phyloP scores from a whole-genome alignment of 208 protist species.

The Borovskyia barvae region DNA sequence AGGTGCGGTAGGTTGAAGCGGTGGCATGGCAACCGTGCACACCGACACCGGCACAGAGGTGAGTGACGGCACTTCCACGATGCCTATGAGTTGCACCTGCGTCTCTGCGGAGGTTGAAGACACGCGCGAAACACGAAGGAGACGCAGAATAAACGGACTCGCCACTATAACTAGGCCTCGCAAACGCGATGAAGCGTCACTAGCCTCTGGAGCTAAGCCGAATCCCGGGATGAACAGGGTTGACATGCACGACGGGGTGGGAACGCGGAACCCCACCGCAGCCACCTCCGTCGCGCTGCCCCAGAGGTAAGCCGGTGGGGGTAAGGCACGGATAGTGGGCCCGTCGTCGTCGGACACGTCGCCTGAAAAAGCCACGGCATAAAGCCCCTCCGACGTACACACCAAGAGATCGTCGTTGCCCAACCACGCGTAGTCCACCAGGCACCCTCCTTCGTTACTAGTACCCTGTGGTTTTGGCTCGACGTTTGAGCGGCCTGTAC shows the following conservation, averaged over 20 bases:
- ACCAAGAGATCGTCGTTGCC: constrained; percentile 55
- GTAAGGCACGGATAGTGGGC: constrained; percentile 21
- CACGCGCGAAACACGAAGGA: constrained; percentile 27
- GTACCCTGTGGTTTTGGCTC: too few species aligned
- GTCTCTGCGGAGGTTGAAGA: not conserved
- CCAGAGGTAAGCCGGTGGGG: constrained; percentile 27
- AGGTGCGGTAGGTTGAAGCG: not conserved
- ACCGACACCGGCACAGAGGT: constrained; percentile 37
- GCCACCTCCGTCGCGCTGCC: constrained; percentile 1
- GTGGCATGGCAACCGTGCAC: constrained; percentile 20
- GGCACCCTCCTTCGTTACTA: too few species aligned
- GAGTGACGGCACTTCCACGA: constrained; percentile 42
- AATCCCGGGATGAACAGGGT: constrained; percentile 4
- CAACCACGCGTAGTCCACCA: constrained; percentile 66
- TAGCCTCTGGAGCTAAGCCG: not conserved
- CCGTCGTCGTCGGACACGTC: constrained; percentile 37
- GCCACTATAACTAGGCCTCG: constrained; percentile 40
- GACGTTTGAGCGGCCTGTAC: too few species aligned
- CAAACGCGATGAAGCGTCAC: not conserved
- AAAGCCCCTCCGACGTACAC: constrained; percentile 44
- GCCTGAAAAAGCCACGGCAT: constrained; percentile 34
- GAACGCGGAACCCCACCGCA: constrained; percentile 9
- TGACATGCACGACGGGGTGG: constrained; percentile 17
- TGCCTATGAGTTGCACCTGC: constrained; percentile 30
- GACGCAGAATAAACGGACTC: constrained; percentile 44